These are phyloP conservation scores for Tricholoma terreum DNA, from an alignment of 768 basidiomycete genomes.

Conservation along the genomic window DNA sequence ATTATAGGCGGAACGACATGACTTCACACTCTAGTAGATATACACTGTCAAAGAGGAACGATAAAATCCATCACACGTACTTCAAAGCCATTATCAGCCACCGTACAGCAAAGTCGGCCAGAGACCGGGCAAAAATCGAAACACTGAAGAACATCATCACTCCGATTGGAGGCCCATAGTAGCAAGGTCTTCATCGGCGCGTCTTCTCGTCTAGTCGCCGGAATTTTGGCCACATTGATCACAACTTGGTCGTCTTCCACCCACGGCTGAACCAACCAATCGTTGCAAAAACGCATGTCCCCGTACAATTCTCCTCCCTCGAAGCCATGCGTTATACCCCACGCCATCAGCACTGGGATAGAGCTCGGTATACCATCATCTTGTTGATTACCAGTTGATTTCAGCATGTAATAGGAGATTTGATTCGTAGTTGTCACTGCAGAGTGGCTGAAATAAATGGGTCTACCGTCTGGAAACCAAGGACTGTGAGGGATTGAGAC, in stretches of 20 bases:
- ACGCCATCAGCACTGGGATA: not conserved
- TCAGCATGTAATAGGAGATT: not conserved
- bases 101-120: conserved; percentile 2
- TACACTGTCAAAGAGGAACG: not conserved
- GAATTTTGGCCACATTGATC: not conserved
- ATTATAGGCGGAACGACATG: too few species aligned
- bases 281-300: not conserved
- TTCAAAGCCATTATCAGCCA: not conserved
- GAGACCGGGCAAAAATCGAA: conserved; percentile 1
- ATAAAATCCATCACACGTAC: conserved; percentile 1
- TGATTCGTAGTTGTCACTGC: not conserved
- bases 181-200: not conserved
- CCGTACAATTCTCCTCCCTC: not conserved
- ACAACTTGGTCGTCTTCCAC: not conserved
- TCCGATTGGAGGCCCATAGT: not conserved
- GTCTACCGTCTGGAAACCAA: not conserved
- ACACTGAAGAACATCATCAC: not conserved
- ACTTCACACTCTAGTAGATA: too few species aligned
- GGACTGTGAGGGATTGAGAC: not conserved
- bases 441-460: not conserved
- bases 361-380: not conserved
- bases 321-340: not conserved
- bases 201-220: not conserved
- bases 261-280: not conserved
- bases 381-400: not conserved